Conservation (phyloP, 2,329 filamentous ascomycete species). For the Arachnomyces sp. region DNA sequence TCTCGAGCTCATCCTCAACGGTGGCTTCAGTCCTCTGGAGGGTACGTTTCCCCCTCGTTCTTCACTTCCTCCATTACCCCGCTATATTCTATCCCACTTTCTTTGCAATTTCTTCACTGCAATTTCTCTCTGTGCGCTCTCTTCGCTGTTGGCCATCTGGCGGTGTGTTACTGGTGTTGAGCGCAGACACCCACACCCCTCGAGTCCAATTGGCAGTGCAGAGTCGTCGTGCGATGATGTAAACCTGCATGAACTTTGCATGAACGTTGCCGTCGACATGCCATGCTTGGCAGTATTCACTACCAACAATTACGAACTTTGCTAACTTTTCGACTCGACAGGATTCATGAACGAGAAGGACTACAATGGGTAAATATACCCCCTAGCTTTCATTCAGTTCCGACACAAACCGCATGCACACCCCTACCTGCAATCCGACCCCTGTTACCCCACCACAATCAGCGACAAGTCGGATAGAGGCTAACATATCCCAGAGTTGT, state of each 20-base stretch:
- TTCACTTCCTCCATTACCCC: slow-evolving; percentile 2
- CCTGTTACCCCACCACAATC: neutral
- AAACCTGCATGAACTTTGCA: no score
- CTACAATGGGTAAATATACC: slow-evolving; percentile 70
- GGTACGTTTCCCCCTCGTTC: slow-evolving; percentile 52
- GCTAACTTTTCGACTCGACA: slow-evolving; percentile 27
- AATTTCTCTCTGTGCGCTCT: no score
- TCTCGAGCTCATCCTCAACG: slow-evolving; percentile 92
- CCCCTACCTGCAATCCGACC: neutral
- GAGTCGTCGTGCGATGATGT: no score
- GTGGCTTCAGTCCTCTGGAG: slow-evolving; percentile 95
- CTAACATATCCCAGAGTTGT: slow-evolving; percentile 59
- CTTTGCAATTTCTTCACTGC: neutral
- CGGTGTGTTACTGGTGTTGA: no score
- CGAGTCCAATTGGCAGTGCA: no score
- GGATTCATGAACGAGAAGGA: slow-evolving; percentile 97
- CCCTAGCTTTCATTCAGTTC: slow-evolving; percentile 1
- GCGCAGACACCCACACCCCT: no score
- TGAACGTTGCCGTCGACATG: no score
- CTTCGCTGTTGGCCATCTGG: no score
- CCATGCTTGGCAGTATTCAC: neutral
- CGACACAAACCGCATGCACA: neutral
- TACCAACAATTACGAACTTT: neutral
- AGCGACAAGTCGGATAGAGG: neutral
- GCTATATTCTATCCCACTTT: neutral